Evolutionary conservation across 306 rosid genomes (phyloP).

Genomic region (Datisca glomerata): DNA sequence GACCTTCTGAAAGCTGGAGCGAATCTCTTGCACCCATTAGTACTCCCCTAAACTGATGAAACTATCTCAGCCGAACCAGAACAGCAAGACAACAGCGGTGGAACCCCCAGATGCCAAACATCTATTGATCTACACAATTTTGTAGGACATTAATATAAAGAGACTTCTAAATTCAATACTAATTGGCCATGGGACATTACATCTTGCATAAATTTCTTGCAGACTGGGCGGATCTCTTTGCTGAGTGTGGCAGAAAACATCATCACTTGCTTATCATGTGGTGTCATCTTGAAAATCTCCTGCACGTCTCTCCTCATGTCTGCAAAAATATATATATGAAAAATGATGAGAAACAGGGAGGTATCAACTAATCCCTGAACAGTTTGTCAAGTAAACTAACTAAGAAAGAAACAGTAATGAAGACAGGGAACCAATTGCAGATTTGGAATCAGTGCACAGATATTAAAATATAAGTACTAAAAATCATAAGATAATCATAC

Average conservation of each 20-base stretch:
- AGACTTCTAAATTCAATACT: constrained; percentile 33
- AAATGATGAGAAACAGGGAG: neutral
- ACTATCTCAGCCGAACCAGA: neutral
- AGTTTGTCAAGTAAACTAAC: neutral
- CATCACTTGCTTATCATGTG: constrained; percentile 98
- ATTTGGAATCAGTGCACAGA: no score
- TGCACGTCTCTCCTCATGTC: constrained; percentile 99
- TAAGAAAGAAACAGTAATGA: neutral
- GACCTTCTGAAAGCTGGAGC: no score
- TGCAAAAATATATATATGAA: constrained; percentile 23
- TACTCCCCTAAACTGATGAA: neutral
- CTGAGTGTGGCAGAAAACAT: constrained; percentile 96
- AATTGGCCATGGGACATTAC: constrained; percentile 84
- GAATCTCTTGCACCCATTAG: neutral
- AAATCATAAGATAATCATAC: no score
- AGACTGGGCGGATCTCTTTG: constrained; percentile 99
- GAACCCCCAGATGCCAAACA: no score
- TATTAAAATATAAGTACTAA: no score
- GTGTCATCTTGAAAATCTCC: constrained; percentile 96
- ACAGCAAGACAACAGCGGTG: no score
- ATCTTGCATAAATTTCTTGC: constrained; percentile 99
- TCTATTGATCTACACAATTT: no score
- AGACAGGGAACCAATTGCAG: no score
- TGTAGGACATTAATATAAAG: constrained; percentile 50
- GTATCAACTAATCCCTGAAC: no score